Conservation (phyloP, 2,329 filamentous ascomycete species). For the Ophiognomonia clavigignenti-juglandacearum region DNA sequence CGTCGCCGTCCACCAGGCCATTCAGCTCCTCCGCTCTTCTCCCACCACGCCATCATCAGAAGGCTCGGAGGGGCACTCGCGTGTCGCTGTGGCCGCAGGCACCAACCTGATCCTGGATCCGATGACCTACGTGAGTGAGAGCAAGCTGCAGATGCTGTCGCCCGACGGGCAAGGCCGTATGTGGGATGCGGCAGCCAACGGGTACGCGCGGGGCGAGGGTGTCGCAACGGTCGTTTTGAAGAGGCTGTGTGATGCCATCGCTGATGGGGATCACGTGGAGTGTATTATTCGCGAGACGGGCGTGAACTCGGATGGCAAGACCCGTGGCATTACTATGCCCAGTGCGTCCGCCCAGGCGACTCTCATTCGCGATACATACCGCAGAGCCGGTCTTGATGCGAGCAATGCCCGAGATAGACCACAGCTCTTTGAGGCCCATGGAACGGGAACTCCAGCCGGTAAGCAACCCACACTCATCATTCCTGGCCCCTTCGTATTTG, state of each 20-base stretch:
- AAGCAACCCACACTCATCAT: too few relatives aligned
- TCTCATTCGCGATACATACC: slow-evolving; percentile 35
- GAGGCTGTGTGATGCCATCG: slow-evolving; percentile 36
- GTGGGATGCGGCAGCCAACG: slow-evolving; percentile 42
- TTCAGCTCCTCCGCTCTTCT: slow-evolving; percentile 27
- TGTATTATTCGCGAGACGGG: slow-evolving; percentile 36
- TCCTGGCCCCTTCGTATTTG: too few relatives aligned
- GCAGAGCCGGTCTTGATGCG: slow-evolving; percentile 29
- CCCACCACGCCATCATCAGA: too few relatives aligned
- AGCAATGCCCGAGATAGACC: slow-evolving; percentile 21
- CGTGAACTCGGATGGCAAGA: slow-evolving; percentile 39
- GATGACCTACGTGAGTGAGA: slow-evolving; percentile 25
- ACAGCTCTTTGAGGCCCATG: slow-evolving; percentile 37
- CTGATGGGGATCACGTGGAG: slow-evolving; percentile 36
- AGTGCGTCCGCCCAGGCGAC: slow-evolving; percentile 32
- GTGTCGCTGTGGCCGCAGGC: slow-evolving; percentile 29
- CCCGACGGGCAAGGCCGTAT: slow-evolving; percentile 32
- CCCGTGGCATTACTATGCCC: slow-evolving; percentile 43
- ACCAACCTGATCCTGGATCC: slow-evolving; percentile 30
- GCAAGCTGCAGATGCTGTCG: slow-evolving; percentile 32
- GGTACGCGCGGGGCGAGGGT: slow-evolving; percentile 49
- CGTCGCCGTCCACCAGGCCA: slow-evolving; percentile 33
- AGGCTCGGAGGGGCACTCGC: slow-evolving; percentile 26
- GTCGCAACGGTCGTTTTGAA: slow-evolving; percentile 42
- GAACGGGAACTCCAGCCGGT: slow-evolving; percentile 20